Evolutionary conservation across 2,329 filamentous ascomycete species (phyloP).

Genomic region (Apiospora malaysiana): DNA sequence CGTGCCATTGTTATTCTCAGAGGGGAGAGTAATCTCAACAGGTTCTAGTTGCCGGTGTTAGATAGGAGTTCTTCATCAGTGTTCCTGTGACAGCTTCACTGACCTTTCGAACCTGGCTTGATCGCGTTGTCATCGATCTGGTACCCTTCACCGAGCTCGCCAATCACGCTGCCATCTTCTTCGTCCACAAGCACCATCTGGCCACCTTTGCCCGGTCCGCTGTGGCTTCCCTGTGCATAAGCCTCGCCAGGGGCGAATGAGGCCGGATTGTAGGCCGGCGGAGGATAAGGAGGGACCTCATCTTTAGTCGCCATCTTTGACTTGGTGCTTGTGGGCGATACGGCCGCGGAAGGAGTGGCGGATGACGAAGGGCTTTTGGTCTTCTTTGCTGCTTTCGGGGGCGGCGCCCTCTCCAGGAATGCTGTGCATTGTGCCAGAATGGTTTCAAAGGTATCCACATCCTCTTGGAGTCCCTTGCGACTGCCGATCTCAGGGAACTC

Average conservation of each 20-base stretch:
- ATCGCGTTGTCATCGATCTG: conserved; percentile 78
- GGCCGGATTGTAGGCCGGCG: conserved; percentile 77
- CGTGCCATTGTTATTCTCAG: conserved; percentile 65
- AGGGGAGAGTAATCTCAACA: conserved; percentile 77
- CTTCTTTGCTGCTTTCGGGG: conserved; percentile 53
- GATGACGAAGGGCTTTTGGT: conserved; percentile 24
- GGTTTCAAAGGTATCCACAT: conserved; percentile 95
- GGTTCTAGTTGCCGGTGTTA: conserved; percentile 60
- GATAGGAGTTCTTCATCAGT: not conserved
- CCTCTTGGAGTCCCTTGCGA: conserved; percentile 81
- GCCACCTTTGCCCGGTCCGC: conserved; percentile 61
- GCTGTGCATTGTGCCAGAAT: conserved; percentile 98
- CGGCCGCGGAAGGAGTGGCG: conserved; percentile 30
- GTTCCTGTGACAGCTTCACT: conserved; percentile 33
- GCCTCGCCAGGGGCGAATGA: conserved; percentile 81
- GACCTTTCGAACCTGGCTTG: conserved; percentile 90
- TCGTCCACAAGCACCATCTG: conserved; percentile 94
- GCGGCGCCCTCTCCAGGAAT: conserved; percentile 83
- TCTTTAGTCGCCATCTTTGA: conserved; percentile 49
- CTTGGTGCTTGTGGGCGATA: conserved; percentile 44
- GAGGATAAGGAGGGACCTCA: conserved; percentile 37
- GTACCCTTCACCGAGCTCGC: conserved; percentile 84
- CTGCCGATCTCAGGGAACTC: conserved; percentile 81
- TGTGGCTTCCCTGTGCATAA: conserved; percentile 70
- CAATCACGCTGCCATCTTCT: conserved; percentile 93